A percentile compares a stretch with the other conserved stretches of the same genome.
Evolutionary conservation across 768 basidiomycete species (phyloP).

Genomic region (Lactarius pseudohatsudake): DNA sequence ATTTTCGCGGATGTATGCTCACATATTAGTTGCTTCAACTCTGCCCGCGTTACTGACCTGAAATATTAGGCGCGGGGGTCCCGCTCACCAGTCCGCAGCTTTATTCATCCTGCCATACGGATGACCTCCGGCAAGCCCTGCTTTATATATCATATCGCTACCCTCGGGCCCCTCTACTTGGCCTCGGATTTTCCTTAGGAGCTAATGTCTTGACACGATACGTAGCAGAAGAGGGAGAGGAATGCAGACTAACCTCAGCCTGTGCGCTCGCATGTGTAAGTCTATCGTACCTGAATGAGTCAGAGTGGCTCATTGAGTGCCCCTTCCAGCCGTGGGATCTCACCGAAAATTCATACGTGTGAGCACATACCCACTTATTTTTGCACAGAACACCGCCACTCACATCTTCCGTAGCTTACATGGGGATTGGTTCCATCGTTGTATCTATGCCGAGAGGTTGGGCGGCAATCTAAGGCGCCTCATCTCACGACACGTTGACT

Average conservation of each 20-base stretch:
- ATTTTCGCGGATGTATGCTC: constrained; percentile 84
- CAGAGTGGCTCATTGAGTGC: constrained; percentile 10
- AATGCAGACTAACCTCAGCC: constrained; percentile 60
- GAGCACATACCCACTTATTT: constrained; percentile 3
- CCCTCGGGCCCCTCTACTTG: constrained; percentile 80
- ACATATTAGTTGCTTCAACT: constrained; percentile 8
- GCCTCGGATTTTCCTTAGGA: constrained; percentile 91
- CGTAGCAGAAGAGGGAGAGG: constrained; percentile 75
- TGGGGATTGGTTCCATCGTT: constrained; percentile 53
- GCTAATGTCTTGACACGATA: constrained; percentile 90
- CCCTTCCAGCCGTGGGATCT: constrained; percentile 51
- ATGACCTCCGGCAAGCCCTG: constrained; percentile 82
- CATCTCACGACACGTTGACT: constrained; percentile 49
- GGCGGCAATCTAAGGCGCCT: constrained; percentile 66
- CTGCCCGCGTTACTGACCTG: not conserved
- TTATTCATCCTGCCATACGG: constrained; percentile 87
- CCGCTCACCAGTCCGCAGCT: constrained; percentile 45
- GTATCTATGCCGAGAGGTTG: constrained; percentile 78
- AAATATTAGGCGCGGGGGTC: constrained; percentile 16
- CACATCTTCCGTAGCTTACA: constrained; percentile 46
- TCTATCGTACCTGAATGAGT: constrained; percentile 29
- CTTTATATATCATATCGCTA: constrained; percentile 70
- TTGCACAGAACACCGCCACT: constrained; percentile 7
- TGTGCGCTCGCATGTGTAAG: constrained; percentile 76
- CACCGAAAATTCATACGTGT: constrained; percentile 39